Evolutionary conservation across 148 eudicot genomes (phyloP).

Genomic region (Fagopyrum homotropicum): DNA sequence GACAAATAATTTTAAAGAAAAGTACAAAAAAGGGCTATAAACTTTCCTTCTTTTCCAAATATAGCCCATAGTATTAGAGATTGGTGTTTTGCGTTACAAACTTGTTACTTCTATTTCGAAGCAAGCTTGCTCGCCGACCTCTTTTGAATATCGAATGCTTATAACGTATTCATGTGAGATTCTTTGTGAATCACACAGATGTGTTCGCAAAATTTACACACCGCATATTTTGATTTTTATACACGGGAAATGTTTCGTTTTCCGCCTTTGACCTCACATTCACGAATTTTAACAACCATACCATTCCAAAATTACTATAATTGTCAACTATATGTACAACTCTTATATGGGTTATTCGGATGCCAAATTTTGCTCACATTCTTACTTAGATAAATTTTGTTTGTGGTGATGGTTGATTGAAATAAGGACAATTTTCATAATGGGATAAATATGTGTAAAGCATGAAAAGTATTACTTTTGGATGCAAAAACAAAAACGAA

Average conservation of each 20-base stretch:
- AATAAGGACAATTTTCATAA: too few species aligned
- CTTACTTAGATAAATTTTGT: too few species aligned
- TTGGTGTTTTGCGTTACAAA: neutral
- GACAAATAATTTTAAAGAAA: neutral
- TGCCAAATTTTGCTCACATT: too few species aligned
- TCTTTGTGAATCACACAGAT: neutral
- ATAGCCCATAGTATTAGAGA: neutral
- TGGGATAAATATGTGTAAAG: too few species aligned
- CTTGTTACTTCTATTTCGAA: neutral
- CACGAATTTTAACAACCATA: neutral
- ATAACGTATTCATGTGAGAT: neutral
- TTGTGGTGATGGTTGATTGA: too few species aligned
- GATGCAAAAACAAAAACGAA: too few species aligned
- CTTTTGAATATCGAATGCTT: neutral
- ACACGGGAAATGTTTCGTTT: neutral
- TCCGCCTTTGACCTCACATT: neutral
- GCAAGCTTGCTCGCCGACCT: neutral
- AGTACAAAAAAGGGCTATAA: neutral
- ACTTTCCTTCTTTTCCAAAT: neutral
- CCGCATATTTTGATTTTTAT: too few species aligned
- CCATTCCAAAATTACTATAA: neutral
- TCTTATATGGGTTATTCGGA: too few species aligned
- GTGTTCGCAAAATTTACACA: too few species aligned
- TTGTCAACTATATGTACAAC: neutral
- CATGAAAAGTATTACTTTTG: too few species aligned